phyloP scores from a whole-genome alignment of 108 stramenopile genomes.

The Cyclotella distinguenda region DNA sequence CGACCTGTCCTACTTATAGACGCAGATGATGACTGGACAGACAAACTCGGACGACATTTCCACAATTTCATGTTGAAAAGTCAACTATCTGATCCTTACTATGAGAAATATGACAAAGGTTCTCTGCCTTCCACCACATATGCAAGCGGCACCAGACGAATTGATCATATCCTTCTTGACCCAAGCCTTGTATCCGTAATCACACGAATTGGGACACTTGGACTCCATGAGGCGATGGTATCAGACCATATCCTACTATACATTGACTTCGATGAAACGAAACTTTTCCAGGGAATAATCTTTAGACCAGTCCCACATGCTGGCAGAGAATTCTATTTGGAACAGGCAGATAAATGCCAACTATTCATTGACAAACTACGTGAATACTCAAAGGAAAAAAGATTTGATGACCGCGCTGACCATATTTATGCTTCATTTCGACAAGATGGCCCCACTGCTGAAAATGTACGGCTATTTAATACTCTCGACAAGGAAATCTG shows the following conservation, averaged over 20 bases:
- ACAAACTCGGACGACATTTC: neutral
- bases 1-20: neutral
- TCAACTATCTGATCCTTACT: neutral
- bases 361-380: neutral
- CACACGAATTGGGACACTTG: slow-evolving; percentile 9
- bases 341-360: slow-evolving; percentile 14
- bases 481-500: no score
- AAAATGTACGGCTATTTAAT: no score
- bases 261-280: neutral
- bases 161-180: slow-evolving; percentile 8
- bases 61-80: neutral
- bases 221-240: slow-evolving; percentile 3
- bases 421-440: no score
- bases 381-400: neutral
- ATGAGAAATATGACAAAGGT: neutral
- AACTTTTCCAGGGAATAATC: neutral
- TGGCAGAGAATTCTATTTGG: neutral
- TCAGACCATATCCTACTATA: slow-evolving; percentile 4
- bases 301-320: neutral
- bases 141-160: neutral
- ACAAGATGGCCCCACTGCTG: no score
- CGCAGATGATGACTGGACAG: slow-evolving; percentile 11
- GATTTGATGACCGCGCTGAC: neutral
- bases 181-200: neutral
- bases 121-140: neutral